Evolutionary conservation across 192 early-diverging fungal species (phyloP).

Genomic region (Coemansia sp.): DNA sequence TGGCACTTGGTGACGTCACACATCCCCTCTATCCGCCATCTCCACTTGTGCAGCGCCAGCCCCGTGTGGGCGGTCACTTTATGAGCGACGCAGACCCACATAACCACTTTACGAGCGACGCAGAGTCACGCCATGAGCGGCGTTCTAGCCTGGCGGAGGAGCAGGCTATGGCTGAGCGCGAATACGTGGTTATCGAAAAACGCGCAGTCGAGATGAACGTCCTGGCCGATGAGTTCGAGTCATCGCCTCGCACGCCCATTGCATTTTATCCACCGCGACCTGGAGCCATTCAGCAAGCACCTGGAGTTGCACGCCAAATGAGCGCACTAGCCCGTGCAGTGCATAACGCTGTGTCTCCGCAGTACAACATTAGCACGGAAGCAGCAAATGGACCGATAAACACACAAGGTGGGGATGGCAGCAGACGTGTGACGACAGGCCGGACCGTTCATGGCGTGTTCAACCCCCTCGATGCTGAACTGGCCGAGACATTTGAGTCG

Average conservation of each 20-base stretch:
- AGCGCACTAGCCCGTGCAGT: slow-evolving; percentile 47
- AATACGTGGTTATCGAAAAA: slow-evolving; percentile 76
- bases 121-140: slow-evolving; percentile 4
- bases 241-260: slow-evolving; percentile 46
- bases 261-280: slow-evolving; percentile 45
- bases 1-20: slow-evolving; percentile 10
- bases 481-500: slow-evolving; percentile 52
- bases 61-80: background rate
- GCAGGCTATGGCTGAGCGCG: slow-evolving; percentile 63
- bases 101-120: background rate
- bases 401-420: background rate
- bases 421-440: background rate
- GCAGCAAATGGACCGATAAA: slow-evolving; percentile 43
- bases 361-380: slow-evolving; percentile 38
- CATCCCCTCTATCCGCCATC: slow-evolving; percentile 7
- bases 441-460: slow-evolving; percentile 22
- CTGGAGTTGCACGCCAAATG: slow-evolving; percentile 49
- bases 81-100: background rate
- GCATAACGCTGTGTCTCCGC: slow-evolving; percentile 41
- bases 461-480: slow-evolving; percentile 35
- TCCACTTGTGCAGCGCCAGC: slow-evolving; percentile 1
- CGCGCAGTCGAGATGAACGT: slow-evolving; percentile 70
- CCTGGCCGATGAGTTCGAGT: slow-evolving; percentile 67
- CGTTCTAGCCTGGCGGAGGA: slow-evolving; percentile 22
- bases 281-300: slow-evolving; percentile 36